Base-by-base conservation (phyloP, 257 asterid genomes). In the Petunia secreta region DNA sequence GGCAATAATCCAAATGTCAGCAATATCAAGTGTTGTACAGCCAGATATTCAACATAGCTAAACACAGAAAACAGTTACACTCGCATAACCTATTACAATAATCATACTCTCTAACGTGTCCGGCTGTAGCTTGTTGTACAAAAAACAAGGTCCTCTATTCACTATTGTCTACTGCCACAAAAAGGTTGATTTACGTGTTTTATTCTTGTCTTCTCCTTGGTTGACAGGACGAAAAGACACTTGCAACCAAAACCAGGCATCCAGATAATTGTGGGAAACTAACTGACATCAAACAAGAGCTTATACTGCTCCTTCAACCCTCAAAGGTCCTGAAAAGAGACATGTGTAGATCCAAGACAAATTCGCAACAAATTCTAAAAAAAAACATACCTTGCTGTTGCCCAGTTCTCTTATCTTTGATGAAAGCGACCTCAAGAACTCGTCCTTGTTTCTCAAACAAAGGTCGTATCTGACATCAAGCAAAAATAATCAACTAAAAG, bases 331-430 rank as follows among this genome's bases (percentile, higher is more conserved):
- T 91, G 97, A 91, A 94, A 94, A 87, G 87, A 85, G 85, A 92
- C 69, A 83, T 77, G 43, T 80, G 83, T 36, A 81, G 78, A 87
- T 78, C 53, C 81, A 55, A 64, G 13, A 16, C 41, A 80, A 75
- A 75, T 50, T 80, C 2, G 58, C 67, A 77, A 75, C 75, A 68
- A 54, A 80, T n/a, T 57, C 52, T 63, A 82, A 38, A 75, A 38
- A 75, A 68, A 75, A 62, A 84, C 97, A 85, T 89, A 95, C 99
- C 99, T 95, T 95, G 99, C 75, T 92, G 99, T 80, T 87, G 94
- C 63, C 99, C 99, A 52, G 98, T 95, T 85, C 93, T 91, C 92
- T 89, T 95, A 86, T 95, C 98, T 89, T 86, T 93, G 82, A 95
- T 95, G 87, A 93, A 80, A 82, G 98, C 98, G 83, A 95, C 97